Evolutionary conservation across 148 eudicot genomes (phyloP).

Genomic region (Vaccinium macrocarpon): DNA sequence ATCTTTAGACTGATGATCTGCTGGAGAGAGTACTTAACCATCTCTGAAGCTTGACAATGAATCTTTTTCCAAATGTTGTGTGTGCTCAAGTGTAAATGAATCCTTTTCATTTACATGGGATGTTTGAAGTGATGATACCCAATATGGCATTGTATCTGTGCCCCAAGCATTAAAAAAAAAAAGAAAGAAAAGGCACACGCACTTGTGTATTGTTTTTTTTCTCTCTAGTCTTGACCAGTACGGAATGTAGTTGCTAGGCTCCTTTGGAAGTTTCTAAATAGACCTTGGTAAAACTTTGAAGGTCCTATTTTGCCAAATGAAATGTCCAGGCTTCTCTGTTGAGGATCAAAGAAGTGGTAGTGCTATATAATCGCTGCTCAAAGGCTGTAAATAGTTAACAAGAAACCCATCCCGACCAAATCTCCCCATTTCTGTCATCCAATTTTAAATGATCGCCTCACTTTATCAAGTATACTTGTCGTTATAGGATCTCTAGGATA

Average conservation of each 20-base stretch:
- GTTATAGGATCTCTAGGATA: neutral
- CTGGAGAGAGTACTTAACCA: neutral
- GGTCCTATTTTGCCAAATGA: neutral
- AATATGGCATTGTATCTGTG: neutral
- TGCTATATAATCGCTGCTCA: neutral
- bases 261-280: neutral
- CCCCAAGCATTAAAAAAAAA: neutral
- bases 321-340: neutral
- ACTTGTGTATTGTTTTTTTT: neutral
- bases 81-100: neutral
- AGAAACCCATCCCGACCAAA: neutral
- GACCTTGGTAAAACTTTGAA: neutral
- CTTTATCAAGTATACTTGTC: neutral
- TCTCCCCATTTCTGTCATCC: neutral
- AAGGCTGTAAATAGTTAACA: neutral
- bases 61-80: neutral
- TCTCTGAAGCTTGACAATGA: neutral
- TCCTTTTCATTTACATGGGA: neutral
- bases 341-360: neutral
- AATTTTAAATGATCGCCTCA: neutral
- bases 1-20: neutral
- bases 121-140: neutral
- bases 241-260: neutral
- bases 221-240: neutral
- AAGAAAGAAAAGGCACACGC: no score